Evolutionary conservation across 1,284 basidiomycete species (phyloP).

Genomic region (Calocybe gambosa): DNA sequence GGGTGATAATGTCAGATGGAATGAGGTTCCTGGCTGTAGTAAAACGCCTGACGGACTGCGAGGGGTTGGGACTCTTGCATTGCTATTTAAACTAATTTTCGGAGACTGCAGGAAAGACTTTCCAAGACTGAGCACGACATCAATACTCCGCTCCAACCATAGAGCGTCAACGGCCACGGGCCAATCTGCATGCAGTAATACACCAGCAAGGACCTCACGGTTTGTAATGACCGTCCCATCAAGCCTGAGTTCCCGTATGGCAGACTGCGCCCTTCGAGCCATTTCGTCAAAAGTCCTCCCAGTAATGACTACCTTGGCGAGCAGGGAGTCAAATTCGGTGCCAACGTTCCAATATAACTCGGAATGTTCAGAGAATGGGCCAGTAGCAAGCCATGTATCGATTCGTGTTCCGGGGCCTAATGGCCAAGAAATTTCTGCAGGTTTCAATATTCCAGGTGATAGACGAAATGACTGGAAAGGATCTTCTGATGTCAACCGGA

Average conservation of each 20-base stretch:
- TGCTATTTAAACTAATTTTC: not conserved
- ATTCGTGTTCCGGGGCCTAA: slow-evolving; percentile 31
- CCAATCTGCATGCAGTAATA: slow-evolving; percentile 30
- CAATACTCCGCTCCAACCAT: slow-evolving; percentile 31
- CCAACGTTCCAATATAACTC: slow-evolving; percentile 25
- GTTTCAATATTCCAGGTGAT: slow-evolving; percentile 25
- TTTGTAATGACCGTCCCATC: slow-evolving; percentile 28
- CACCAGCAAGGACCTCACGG: slow-evolving; percentile 26
- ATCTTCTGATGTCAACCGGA: slow-evolving; percentile 36
- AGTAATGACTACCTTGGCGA: slow-evolving; percentile 34
- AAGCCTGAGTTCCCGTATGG: slow-evolving; percentile 26
- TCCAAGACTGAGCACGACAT: slow-evolving; percentile 19
- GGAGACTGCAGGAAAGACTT: not conserved
- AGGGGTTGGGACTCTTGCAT: not conserved
- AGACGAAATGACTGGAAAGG: slow-evolving; percentile 28
- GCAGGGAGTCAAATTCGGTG: slow-evolving; percentile 34
- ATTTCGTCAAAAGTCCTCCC: slow-evolving; percentile 27
- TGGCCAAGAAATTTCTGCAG: slow-evolving; percentile 29
- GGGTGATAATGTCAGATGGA: slow-evolving; percentile 28
- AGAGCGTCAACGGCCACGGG: slow-evolving; percentile 25
- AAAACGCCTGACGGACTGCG: slow-evolving; percentile 13
- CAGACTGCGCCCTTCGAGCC: slow-evolving; percentile 25
- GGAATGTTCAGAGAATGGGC: slow-evolving; percentile 9
- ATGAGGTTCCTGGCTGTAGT: slow-evolving; percentile 32
- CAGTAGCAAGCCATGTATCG: slow-evolving; percentile 32